Base-by-base conservation (phyloP, 345 rosid species). In the Lagerstroemia speciosa region DNA sequence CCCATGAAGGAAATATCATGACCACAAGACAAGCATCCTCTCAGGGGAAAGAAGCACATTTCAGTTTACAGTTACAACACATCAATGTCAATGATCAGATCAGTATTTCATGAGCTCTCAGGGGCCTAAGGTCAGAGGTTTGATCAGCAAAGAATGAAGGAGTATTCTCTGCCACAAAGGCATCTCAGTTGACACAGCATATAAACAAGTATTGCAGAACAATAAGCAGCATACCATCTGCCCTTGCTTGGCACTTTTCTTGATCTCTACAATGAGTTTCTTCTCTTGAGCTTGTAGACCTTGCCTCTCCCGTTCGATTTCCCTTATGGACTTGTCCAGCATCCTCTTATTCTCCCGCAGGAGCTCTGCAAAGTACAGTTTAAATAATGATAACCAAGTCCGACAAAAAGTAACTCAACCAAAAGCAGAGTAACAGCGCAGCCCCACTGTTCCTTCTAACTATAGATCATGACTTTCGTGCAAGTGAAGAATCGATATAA, bases 281-380 rank as follows among this genome's bases (percentile, higher is more conserved):
- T 94, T 91, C 79, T 94, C 97, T 75, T 94, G 99, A 0, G 84
- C 60, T 74, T 94, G 97, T 55, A 94, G 83, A 22, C 90, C 89
- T 81, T 94, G 96, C 58, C 99, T 87, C 78, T 94, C 99, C 81
- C 97, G 89, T 81, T 91, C 96, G 20, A 91, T 91, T 75, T 94
- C 97, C 63, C 99, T 79, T 20, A 94, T 94, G 15, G 99, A 94
- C 72, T 94, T 94, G 74, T 94, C 97, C 55, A 94, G 81, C 96
- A 91, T 94, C 83, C 96, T 77, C 83, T 91, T 94, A 70, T 94
- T 94, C 70, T 91, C 96, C 80, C 97, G 87, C 81, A 94, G 84
- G 76, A 91, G 90, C 67, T 94, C 99, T 94, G 73, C 48, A 70
- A 57, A 64, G 14, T 24, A 55, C 65, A 14, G 29, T 27, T 37